Evolutionary conservation across 2,329 filamentous ascomycete species (phyloP), one percentile per base, ranked within the genome.

Genomic region (Didymellaceae sp.): DNA sequence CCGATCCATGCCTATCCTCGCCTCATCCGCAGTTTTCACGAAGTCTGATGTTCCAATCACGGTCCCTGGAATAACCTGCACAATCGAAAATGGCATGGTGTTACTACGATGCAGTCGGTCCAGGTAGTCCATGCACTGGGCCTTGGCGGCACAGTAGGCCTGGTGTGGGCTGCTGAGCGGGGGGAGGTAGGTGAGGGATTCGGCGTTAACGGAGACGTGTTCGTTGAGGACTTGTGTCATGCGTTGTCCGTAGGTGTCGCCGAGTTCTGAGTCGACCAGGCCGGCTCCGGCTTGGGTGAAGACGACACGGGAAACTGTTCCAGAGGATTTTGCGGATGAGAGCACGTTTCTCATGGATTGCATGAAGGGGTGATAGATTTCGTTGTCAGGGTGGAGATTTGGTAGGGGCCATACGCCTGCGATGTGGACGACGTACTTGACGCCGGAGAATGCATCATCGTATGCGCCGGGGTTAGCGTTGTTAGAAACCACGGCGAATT

Each of bases 241-340:
- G 6, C 45, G 33, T 9, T 55, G 67, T 3, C 68, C 69, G 3
- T 67, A 42, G 3, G 64, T 66, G 37, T 71, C 64, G 3, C 67
- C 67, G n/a, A 67, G 62, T 42, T 68, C 62, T 6, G 66, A 64
- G 40, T 66, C 62, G 6, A 71, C 63, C 2, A 72, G 53, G 0
- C 60, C 68, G 8, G 69, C 69, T 4, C 67, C 69, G 2, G 69
- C 68, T 53, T 72, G 68, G 1, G 69, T 71, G 38, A 72, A 67
- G 0, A 71, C 67, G 2, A 71, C 51, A 1, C 68, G 57, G 14
- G 48, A 62, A 1, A 71, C 62, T 1, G 63, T 67, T 4, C 53
- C 54, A 4, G 60, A 57, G 6, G 62, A 60, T 3, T 64, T 38
- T 0, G 65, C 62, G n/a, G 68, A 66, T 1, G 57, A 54, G 5